phyloP scores from a whole-genome alignment of 2,329 filamentous ascomycete genomes.

The Xylogone sp. region DNA sequence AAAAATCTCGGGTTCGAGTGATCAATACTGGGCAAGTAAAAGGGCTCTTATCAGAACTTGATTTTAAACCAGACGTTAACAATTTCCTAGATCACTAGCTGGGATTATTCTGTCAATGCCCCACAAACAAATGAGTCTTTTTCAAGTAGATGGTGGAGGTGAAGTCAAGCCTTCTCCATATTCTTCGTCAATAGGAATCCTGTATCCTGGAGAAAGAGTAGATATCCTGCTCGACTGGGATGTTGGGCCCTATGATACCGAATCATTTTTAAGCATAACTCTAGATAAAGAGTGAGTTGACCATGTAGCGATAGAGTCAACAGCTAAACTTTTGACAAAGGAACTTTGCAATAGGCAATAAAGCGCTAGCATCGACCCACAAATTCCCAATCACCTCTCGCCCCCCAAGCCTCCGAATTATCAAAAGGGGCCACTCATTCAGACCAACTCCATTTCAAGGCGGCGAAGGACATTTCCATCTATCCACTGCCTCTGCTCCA shows the following conservation, averaged over 20 bases:
- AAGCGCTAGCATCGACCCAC: constrained; percentile 32
- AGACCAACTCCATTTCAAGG: background rate
- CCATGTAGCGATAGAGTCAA: constrained; percentile 5
- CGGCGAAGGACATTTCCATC: constrained; percentile 13
- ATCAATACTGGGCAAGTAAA: constrained; percentile 37
- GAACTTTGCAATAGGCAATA: constrained; percentile 39
- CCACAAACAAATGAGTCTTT: constrained; percentile 26
- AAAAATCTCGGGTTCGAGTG: constrained; percentile 31
- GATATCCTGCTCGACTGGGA: constrained; percentile 28
- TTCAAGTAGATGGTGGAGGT: constrained; percentile 38
- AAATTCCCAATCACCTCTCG: constrained; percentile 25
- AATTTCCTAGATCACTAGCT: constrained; percentile 31
- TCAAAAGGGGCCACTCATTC: background rate
- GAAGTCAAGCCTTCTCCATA: constrained; percentile 21
- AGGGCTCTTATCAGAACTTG: background rate
- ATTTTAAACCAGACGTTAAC: constrained; percentile 1
- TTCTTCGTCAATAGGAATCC: constrained; percentile 33
- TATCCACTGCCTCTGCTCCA: constrained; percentile 10
- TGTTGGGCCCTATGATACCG: constrained; percentile 7
- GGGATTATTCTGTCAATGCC: constrained; percentile 33
- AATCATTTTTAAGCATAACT: constrained; percentile 8
- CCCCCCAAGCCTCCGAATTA: background rate
- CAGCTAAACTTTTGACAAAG: constrained; percentile 18
- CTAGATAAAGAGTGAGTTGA: constrained; percentile 30
- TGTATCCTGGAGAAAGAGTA: constrained; percentile 39